phyloP scores from a whole-genome alignment of 2,329 filamentous ascomycete species.

The Cladophialophora bantiana region DNA sequence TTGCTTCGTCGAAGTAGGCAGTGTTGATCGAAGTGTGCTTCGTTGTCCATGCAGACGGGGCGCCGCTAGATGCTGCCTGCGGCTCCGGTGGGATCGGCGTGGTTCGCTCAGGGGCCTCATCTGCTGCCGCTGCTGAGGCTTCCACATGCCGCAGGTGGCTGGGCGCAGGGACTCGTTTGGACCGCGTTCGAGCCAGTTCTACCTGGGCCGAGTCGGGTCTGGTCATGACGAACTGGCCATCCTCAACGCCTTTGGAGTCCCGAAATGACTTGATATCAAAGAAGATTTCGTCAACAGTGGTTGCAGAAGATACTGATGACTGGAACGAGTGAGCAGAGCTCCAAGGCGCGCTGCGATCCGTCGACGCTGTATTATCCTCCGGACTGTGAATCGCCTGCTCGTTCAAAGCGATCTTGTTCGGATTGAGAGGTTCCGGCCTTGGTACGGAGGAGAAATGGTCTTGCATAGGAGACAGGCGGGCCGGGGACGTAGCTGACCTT shows the following conservation, averaged over 20 bases:
- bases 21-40: conserved; percentile 37
- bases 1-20: conserved; percentile 40
- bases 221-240: conserved; percentile 41
- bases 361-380: conserved; percentile 37
- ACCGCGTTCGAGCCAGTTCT: conserved; percentile 37
- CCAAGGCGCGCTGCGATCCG: conserved; percentile 32
- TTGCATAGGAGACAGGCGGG: conserved; percentile 37
- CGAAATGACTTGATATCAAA: conserved; percentile 41
- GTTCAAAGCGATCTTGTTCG: conserved; percentile 14
- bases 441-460: conserved; percentile 24
- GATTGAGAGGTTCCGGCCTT: conserved; percentile 30
- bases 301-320: conserved; percentile 36
- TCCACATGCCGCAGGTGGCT: conserved; percentile 24
- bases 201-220: conserved; percentile 38
- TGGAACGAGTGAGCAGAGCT: conserved; percentile 34
- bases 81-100: conserved; percentile 7
- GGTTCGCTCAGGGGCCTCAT: conserved; percentile 9
- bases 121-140: conserved; percentile 1
- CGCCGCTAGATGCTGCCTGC: conserved; percentile 6
- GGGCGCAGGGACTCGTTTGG: conserved; percentile 23
- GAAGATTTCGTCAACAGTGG: conserved; percentile 39
- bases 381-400: conserved; percentile 31
- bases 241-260: conserved; percentile 38
- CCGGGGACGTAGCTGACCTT: conserved; percentile 37
- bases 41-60: conserved; percentile 26